Evolutionary conservation across 345 rosid species (phyloP).

Genomic region (Citrus mangshanensis): DNA sequence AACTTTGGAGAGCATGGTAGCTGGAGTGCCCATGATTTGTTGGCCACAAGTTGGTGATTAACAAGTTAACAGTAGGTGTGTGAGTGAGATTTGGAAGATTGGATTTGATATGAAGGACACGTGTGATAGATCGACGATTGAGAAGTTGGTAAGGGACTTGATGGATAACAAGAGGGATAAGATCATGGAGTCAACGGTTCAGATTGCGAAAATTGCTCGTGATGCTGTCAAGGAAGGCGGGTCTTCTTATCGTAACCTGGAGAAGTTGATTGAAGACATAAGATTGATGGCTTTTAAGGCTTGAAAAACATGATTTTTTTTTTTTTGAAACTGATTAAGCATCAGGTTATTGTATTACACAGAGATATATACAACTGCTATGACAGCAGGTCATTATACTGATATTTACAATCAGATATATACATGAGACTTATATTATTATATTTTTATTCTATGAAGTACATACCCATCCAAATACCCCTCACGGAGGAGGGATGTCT

Average conservation of each 20-base stretch:
- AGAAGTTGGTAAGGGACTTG: slow-evolving; percentile 22
- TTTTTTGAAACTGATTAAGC: too few species aligned
- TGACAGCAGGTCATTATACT: too few species aligned
- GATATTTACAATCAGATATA: too few species aligned
- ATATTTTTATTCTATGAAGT: too few species aligned
- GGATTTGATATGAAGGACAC: slow-evolving; percentile 38
- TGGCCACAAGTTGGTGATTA: slow-evolving; percentile 37
- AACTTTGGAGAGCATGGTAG: slow-evolving; percentile 27
- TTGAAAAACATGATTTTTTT: not conserved
- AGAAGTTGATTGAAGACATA: slow-evolving; percentile 43
- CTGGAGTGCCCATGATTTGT: slow-evolving; percentile 41
- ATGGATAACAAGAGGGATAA: slow-evolving; percentile 9
- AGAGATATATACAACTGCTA: too few species aligned
- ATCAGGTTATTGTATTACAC: too few species aligned
- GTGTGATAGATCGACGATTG: slow-evolving; percentile 17
- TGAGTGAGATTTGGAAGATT: slow-evolving; percentile 31
- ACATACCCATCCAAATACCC: too few species aligned
- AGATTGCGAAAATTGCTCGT: slow-evolving; percentile 28
- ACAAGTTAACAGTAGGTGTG: slow-evolving; percentile 29
- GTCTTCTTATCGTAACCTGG: slow-evolving; percentile 33
- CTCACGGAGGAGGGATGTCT: too few species aligned
- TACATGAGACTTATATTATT: too few species aligned
- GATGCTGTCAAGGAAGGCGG: slow-evolving; percentile 34
- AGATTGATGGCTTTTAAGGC: not conserved
- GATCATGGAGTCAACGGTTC: slow-evolving; percentile 20